Percentiles rank a stretch among this genome's conserved stretches.
These are phyloP conservation scores for Globisporangium emineosum DNA, from an alignment of 352 stramenopile genomes.

Conservation along the genomic window DNA sequence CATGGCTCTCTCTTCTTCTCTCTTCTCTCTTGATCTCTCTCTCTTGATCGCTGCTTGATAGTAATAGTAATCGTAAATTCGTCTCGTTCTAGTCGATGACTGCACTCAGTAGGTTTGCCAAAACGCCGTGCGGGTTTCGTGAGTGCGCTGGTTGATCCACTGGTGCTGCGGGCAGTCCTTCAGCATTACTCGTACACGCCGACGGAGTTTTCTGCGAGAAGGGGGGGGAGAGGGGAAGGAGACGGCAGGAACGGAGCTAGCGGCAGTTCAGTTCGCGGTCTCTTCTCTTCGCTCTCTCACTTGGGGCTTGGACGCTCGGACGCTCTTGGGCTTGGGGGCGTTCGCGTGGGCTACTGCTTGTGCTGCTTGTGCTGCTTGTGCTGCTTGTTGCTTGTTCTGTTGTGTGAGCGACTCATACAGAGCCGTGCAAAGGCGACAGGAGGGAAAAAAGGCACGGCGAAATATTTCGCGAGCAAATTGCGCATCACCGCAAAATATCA, in stretches of 20 bases:
- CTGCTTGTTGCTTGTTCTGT: neutral
- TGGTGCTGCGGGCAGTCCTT: constrained; percentile 90
- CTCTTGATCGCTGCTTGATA: constrained; percentile 1
- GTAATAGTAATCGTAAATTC: constrained; percentile 5
- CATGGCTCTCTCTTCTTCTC: neutral
- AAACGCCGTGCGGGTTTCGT: constrained; percentile 81
- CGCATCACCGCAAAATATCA: constrained; percentile 6
- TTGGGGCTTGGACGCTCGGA: neutral
- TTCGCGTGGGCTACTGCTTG: neutral
- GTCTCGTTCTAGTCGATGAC: neutral
- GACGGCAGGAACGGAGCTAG: neutral
- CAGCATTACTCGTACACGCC: constrained; percentile 47
- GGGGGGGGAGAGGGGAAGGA: neutral
- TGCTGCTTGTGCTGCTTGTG: neutral
- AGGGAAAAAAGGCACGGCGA: neutral
- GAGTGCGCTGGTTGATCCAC: constrained; percentile 87
- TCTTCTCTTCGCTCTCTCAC: constrained; percentile 4
- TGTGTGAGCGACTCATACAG: neutral
- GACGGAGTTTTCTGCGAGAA: neutral
- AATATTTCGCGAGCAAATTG: neutral
- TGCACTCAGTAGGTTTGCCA: constrained; percentile 53
- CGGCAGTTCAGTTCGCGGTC: neutral
- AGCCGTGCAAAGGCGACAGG: too few relatives aligned
- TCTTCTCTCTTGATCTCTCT: neutral
- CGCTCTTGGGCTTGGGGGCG: neutral